Evolutionary conservation across 495 filamentous ascomycete genomes (phyloP).

Genomic region (Polyplosphaeria fusca): DNA sequence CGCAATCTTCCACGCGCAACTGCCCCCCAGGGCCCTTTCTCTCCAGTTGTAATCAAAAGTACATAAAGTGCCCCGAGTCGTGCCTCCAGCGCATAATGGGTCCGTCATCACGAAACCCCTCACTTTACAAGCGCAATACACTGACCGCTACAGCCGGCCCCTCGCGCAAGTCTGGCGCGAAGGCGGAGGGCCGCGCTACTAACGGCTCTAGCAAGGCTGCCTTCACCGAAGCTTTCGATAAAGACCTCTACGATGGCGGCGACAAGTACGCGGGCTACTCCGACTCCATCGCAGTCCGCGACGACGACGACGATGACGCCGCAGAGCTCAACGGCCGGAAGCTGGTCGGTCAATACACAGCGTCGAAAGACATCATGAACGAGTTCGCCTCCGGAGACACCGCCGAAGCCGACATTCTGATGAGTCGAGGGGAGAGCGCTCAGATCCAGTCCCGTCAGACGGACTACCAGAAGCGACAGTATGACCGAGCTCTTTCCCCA

Average conservation of each 20-base stretch:
- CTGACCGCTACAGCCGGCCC: no score
- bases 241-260: constrained; percentile 78
- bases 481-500: constrained; percentile 77
- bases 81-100: no score
- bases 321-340: constrained; percentile 69
- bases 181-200: constrained; percentile 57
- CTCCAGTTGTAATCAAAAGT: no score
- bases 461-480: constrained; percentile 94
- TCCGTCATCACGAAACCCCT: no score
- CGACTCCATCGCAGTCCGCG: constrained; percentile 72
- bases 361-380: constrained; percentile 83
- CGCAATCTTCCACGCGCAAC: no score
- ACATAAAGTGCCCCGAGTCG: no score
- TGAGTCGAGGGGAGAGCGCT: constrained; percentile 81
- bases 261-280: constrained; percentile 92
- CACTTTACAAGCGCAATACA: no score
- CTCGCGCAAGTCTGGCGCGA: constrained; percentile 82
- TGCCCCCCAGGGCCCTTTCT: no score
- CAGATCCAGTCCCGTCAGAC: constrained; percentile 90
- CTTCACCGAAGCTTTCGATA: constrained; percentile 92
- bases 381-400: constrained; percentile 85
- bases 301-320: constrained; percentile 77
- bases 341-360: constrained; percentile 95
- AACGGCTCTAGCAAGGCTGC: constrained; percentile 84
- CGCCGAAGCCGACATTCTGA: constrained; percentile 86